phyloP scores from a whole-genome alignment of 2,329 filamentous ascomycete species.

The Cryphonectria parasitica region DNA sequence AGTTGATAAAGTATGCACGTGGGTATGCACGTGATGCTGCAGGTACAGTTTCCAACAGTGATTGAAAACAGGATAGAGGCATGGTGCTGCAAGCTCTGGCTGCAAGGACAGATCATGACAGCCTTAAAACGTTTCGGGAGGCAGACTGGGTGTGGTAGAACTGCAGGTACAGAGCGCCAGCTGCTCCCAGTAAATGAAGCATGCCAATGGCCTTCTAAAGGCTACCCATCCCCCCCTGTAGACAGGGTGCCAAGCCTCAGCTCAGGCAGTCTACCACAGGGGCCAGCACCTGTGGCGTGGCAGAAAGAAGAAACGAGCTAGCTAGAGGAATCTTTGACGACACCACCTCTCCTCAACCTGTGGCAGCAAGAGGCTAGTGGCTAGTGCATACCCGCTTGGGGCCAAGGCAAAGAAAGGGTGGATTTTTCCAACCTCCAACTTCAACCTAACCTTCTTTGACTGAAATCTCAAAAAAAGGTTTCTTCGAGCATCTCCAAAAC shows the following conservation, averaged over 20 bases:
- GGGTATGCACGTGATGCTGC: constrained; percentile 13
- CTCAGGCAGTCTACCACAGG: not conserved
- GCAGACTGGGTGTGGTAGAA: not conserved
- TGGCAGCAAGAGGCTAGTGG: not conserved
- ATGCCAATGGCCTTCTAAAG: not conserved
- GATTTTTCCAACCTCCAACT: constrained; percentile 15
- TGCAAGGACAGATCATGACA: not conserved
- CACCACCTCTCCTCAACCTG: not conserved
- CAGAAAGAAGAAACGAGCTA: not conserved
- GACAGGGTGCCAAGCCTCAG: constrained; percentile 1
- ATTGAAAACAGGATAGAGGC: not conserved
- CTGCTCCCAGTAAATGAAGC: not conserved
- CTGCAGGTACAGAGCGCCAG: not conserved
- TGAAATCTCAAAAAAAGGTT: constrained; percentile 16
- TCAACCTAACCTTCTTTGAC: constrained; percentile 10
- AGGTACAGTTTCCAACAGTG: not conserved
- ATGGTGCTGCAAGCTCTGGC: not conserved
- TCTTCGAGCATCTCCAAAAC: constrained; percentile 11
- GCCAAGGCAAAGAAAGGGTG: constrained; percentile 7
- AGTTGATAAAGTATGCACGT: not conserved
- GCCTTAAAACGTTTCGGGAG: not conserved
- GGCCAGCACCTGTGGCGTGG: not conserved
- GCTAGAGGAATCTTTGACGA: not conserved
- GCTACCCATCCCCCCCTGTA: not conserved
- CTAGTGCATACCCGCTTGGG: constrained; percentile 9